Evolutionary conservation across 2,329 filamentous ascomycete genomes (phyloP).

Genomic region (Stagonosporopsis cucurbitacearum): DNA sequence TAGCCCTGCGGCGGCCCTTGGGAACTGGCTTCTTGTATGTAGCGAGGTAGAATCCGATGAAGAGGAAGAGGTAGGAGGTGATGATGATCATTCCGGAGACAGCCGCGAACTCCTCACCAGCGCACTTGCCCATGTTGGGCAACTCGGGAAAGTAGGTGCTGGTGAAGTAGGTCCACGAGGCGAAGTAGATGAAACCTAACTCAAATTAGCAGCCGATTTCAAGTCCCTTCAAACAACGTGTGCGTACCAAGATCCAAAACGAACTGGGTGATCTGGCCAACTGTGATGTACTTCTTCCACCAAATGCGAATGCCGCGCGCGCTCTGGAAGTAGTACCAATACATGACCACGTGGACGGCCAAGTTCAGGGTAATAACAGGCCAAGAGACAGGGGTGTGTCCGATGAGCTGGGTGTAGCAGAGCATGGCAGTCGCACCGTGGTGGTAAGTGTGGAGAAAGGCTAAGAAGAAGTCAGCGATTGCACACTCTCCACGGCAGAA

Average conservation of each 20-base stretch:
- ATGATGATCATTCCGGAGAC: constrained; percentile 91
- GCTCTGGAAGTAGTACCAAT: constrained; percentile 99
- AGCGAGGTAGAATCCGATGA: constrained; percentile 98
- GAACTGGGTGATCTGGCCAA: constrained; percentile 96
- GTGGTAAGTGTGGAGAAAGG: constrained; percentile 99
- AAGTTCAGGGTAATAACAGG: constrained; percentile 92
- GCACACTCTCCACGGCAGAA: neutral
- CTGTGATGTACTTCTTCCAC: constrained; percentile 99
- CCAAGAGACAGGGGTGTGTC: constrained; percentile 92
- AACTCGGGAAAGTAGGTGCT: constrained; percentile 86
- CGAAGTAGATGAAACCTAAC: constrained; percentile 94
- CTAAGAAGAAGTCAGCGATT: constrained; percentile 43
- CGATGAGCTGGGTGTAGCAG: constrained; percentile 96
- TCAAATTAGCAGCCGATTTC: constrained; percentile 27
- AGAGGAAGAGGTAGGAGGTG: constrained; percentile 93
- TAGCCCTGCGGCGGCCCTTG: constrained; percentile 76
- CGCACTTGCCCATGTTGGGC: constrained; percentile 84
- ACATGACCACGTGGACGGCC: constrained; percentile 96
- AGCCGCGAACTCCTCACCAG: constrained; percentile 95
- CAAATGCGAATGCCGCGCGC: constrained; percentile 93
- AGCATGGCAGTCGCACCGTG: constrained; percentile 95
- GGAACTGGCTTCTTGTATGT: constrained; percentile 89
- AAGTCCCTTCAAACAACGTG: constrained; percentile 15
- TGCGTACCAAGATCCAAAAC: constrained; percentile 89
- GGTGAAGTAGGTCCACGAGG: constrained; percentile 98